Base-by-base conservation (phyloP, 176 grass and related monocot species). In the Oryza brachyantha region DNA sequence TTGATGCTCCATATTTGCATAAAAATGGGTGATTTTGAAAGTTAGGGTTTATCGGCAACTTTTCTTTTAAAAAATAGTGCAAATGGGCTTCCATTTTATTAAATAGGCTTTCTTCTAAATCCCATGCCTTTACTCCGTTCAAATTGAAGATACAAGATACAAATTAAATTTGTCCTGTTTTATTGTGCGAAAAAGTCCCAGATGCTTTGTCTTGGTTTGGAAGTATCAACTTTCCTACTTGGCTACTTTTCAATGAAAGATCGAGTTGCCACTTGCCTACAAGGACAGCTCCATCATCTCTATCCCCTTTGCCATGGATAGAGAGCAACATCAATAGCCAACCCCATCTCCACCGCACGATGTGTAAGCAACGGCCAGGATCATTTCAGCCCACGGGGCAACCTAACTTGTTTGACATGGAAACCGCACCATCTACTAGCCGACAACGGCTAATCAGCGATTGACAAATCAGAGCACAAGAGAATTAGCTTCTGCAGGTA, bases 191-290 rank as follows among this genome's bases (percentile, higher is more conserved):
- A 38, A 43, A 36, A 43, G 11, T 40, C 26, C 1, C 0, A 3
- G 25, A 13, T 27, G 0, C 17, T 38, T 28, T 43, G 0, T 42
- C 37, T 42, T 69, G 66, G 22, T 16, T 17, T 69, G 38, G 25
- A 70, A 54, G 29, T 32, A 34, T 54, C 46, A 55, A 8, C 13
- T 27, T 54, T 0, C 29, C 22, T 38, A 60, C 7, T 32, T n/a
- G n/a, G n/a, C n/a, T n/a, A n/a, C n/a, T 60, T 70, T 70, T 80
- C 65, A 31, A 80, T 10, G 50, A 11, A 57, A 38, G 45, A 40
- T 19, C 0, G 64, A 25, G 36, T 9, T 57, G 64, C 32, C 64
- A 54, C 22, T 38, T 1, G 46, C 32, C 21, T 13, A 48, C 7
- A 52, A 11, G 29, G 41, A 78, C 19, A 78, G n/a, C 29, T 38